Percentiles rank a stretch among this genome's conserved stretches.
These are phyloP conservation scores for Penicillium occitanis DNA, from an alignment of 2,329 filamentous ascomycete genomes.

Conservation along the genomic window DNA sequence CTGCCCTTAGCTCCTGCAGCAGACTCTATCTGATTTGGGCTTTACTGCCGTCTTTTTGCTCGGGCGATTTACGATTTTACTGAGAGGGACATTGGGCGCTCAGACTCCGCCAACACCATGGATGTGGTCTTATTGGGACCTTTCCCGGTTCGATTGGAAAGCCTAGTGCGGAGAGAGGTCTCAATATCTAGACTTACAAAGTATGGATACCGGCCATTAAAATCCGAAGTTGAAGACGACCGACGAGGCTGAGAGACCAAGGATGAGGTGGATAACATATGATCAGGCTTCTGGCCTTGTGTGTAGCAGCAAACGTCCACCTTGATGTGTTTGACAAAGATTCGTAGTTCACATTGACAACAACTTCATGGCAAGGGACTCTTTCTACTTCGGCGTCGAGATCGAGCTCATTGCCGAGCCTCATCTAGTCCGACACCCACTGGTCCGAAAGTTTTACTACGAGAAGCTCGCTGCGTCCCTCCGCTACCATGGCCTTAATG, in stretches of 20 bases:
- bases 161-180: neutral
- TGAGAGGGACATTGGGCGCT: neutral
- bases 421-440: neutral
- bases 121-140: neutral
- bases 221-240: neutral
- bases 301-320: neutral
- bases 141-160: neutral
- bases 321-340: neutral
- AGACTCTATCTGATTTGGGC: neutral
- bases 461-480: neutral
- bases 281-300: neutral
- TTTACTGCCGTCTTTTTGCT: neutral
- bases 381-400: neutral
- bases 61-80: neutral
- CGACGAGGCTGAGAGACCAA: neutral
- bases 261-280: neutral
- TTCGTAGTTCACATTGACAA: neutral
- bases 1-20: neutral
- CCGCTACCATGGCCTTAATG: neutral
- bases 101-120: neutral
- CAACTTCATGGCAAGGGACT: neutral
- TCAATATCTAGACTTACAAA: neutral
- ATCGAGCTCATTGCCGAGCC: neutral
- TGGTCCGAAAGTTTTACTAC: neutral
- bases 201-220: neutral